phyloP scores from a whole-genome alignment of 768 basidiomycete genomes.

The Suillus bovinus region DNA sequence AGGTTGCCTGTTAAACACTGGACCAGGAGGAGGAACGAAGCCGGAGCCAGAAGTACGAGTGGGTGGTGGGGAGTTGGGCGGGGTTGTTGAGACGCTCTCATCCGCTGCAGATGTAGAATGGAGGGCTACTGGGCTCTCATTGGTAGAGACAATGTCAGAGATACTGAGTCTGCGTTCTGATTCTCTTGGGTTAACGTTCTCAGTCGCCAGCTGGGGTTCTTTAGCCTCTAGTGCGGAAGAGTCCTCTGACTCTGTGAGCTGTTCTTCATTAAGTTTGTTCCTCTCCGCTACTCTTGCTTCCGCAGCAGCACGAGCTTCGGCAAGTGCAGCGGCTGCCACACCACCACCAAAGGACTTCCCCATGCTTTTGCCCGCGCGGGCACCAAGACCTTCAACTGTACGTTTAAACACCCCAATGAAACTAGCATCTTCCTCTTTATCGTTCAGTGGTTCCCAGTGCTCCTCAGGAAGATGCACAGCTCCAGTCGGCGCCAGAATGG shows the following conservation, averaged over 20 bases:
- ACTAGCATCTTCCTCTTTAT: slow-evolving; percentile 39
- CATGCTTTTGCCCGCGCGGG: slow-evolving; percentile 55
- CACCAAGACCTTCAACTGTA: slow-evolving; percentile 67
- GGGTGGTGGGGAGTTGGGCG: slow-evolving; percentile 54
- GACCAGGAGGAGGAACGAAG: slow-evolving; percentile 39
- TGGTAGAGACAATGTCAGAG: slow-evolving; percentile 57
- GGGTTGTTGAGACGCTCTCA: slow-evolving; percentile 54
- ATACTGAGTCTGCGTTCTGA: slow-evolving; percentile 49
- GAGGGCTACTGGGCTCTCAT: slow-evolving; percentile 30
- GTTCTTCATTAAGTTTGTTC: slow-evolving; percentile 46
- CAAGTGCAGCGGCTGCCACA: slow-evolving; percentile 54
- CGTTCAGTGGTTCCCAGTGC: slow-evolving; percentile 13
- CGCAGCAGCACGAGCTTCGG: slow-evolving; percentile 64
- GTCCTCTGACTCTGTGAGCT: slow-evolving; percentile 23
- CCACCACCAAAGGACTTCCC: slow-evolving; percentile 65
- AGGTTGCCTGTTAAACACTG: slow-evolving; percentile 61
- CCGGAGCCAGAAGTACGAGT: slow-evolving; percentile 18
- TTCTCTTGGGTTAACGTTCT: slow-evolving; percentile 14
- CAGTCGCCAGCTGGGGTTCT: slow-evolving; percentile 6
- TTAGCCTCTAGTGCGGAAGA: slow-evolving; percentile 18
- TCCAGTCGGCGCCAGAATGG: not conserved
- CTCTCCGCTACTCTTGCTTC: slow-evolving; percentile 71
- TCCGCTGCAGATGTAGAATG: slow-evolving; percentile 15
- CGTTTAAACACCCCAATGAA: slow-evolving; percentile 69
- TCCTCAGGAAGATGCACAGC: slow-evolving; percentile 19